Conservation (phyloP, 495 filamentous ascomycete genomes). For the Penicillium coprophilum region DNA sequence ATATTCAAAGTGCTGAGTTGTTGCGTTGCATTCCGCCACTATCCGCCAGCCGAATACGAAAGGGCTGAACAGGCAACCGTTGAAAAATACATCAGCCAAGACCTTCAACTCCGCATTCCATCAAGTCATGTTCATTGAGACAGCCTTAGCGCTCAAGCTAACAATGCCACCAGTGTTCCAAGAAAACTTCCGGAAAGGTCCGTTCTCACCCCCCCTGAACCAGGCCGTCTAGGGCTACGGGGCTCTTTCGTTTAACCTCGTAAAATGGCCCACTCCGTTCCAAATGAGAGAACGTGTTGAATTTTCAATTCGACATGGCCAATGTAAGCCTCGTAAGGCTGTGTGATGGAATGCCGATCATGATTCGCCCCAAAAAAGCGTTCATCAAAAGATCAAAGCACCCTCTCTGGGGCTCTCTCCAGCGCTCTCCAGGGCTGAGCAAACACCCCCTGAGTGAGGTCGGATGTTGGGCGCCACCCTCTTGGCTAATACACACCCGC, state of each 20-base stretch:
- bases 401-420: too few species aligned
- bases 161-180: neutral
- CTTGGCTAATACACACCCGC: constrained; percentile 3
- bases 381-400: neutral
- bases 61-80: neutral
- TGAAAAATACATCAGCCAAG: neutral
- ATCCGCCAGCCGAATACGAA: neutral
- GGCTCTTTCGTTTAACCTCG: neutral
- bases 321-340: neutral
- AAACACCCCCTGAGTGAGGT: constrained; percentile 5
- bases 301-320: neutral
- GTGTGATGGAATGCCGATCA: neutral
- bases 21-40: neutral
- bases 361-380: too few species aligned
- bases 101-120: neutral
- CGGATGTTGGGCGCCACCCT: constrained; percentile 2
- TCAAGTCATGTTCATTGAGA: neutral
- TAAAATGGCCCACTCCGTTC: neutral
- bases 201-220: neutral
- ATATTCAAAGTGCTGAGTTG: neutral
- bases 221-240: neutral
- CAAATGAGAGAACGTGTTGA: neutral
- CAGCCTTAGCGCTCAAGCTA: neutral
- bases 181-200: neutral
- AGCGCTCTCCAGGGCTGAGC: neutral